Evolutionary conservation across 768 basidiomycete species (phyloP), one percentile per base, ranked within the genome.

Genomic region (Pleurotus tuber-regium): DNA sequence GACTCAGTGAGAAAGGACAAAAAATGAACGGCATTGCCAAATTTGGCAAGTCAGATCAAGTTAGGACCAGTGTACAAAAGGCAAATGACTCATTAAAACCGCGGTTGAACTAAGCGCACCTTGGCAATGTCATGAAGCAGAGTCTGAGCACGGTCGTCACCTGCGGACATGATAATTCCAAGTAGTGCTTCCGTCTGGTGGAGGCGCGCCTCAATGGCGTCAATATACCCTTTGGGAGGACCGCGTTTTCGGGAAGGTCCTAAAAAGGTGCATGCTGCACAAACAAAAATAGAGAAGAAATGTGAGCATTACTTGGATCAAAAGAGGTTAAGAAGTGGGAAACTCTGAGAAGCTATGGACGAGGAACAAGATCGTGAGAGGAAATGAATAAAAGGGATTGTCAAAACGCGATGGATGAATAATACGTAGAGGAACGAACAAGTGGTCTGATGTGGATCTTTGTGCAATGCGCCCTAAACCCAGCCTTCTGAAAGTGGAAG

Each of bases 201-300:
- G 4, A 96, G 71, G 11, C 91, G 82, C 11, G 89, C 88, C 68
- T 96, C 92, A 59, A 96, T 92, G 24, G 92, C 92, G 61, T 95
- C 92, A 62, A 96, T 94, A 73, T 96, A 96, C 1, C 92, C 92
- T 63, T 91, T 92, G n/a, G 90, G 89, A 2, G 89, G 88, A 2
- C 92, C 92, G 57, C 92, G 86, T 63, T 88, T 88, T 58, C 86
- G 80, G 10, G 87, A 89, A 6, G 87, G 87, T 2, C 86, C 86
- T 33, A 89, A 74, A 67, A 87, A 89, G 0, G 89, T 89, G 62
- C 87, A 90, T 16, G 80, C 86, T 89, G 46, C 33, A 50, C 51
- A 53, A n/a, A 33, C 59, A 49, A 42, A 46, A 56, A 50, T 31
- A 51, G 36, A 11, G 25, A 42, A n/a, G 51, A 35, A 52, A 25